Conservation (phyloP, 345 rosid species). For the Arabidopsis arenosa region DNA sequence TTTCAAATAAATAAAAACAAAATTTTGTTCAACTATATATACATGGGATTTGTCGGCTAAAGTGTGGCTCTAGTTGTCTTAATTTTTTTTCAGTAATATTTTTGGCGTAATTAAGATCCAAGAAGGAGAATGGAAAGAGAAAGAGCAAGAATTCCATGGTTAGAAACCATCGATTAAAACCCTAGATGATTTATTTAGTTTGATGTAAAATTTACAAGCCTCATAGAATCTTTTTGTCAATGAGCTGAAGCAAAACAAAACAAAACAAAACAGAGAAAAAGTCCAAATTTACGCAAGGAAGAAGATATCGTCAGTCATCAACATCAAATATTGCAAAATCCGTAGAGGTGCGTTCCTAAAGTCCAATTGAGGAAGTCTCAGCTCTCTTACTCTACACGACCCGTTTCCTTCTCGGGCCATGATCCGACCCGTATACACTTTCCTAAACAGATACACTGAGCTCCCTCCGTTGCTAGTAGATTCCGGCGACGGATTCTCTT, state of each 20-base stretch:
- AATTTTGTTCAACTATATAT: too few relatives aligned
- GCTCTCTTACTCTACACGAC: constrained; percentile 64
- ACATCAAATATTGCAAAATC: constrained; percentile 70
- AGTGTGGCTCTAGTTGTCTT: too few relatives aligned
- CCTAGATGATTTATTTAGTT: not conserved
- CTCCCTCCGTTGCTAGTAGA: constrained; percentile 15
- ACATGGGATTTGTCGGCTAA: too few relatives aligned
- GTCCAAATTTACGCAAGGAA: constrained; percentile 49
- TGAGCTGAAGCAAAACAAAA: not conserved
- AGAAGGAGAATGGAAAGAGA: too few relatives aligned
- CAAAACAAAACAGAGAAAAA: not conserved
- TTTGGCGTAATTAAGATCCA: too few relatives aligned
- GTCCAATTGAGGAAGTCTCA: constrained; percentile 69
- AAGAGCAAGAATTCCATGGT: too few relatives aligned
- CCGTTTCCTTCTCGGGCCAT: constrained; percentile 48
- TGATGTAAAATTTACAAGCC: constrained; percentile 11
- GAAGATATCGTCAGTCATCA: constrained; percentile 56
- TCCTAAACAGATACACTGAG: constrained; percentile 62
- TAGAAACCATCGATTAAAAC: too few relatives aligned
- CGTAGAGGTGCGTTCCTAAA: constrained; percentile 65
- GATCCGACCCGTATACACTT: constrained; percentile 62
- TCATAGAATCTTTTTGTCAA: constrained; percentile 2
- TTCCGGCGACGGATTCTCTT: constrained; percentile 44
- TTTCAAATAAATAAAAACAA: too few relatives aligned
- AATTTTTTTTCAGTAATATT: too few relatives aligned